Evolutionary conservation across 2,329 filamentous ascomycete genomes (phyloP).

Genomic region (Fusarium torreyae): DNA sequence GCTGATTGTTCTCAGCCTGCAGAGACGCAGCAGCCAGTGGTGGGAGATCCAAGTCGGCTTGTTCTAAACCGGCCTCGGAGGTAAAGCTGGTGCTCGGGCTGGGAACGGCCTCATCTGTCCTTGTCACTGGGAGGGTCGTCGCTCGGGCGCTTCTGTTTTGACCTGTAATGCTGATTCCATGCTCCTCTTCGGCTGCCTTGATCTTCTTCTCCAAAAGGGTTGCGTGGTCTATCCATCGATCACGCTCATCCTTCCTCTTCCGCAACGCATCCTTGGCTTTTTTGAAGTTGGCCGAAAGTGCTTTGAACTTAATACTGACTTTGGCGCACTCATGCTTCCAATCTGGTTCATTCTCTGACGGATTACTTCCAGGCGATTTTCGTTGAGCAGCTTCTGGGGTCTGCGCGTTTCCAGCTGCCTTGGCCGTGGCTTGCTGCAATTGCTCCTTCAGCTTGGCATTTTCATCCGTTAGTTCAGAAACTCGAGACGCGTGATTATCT

Average conservation of each 20-base stretch:
- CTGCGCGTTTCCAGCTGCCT: constrained; percentile 1
- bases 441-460: constrained; percentile 41
- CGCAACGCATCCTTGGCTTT: constrained; percentile 57
- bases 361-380: constrained; percentile 5
- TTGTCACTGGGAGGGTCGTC: constrained; percentile 18
- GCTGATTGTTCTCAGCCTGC: constrained; percentile 12
- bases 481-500: constrained; percentile 29
- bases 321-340: constrained; percentile 55
- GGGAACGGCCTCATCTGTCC: constrained; percentile 22
- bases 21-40: constrained; percentile 47
- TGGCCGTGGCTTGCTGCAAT: constrained; percentile 26
- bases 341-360: constrained; percentile 34
- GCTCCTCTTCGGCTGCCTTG: constrained; percentile 59
- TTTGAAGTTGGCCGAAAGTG: constrained; percentile 60
- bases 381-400: neutral
- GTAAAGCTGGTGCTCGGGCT: constrained; percentile 41
- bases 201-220: constrained; percentile 61
- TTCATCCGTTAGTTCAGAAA: constrained; percentile 32
- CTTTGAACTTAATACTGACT: constrained; percentile 59
- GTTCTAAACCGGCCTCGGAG: constrained; percentile 46
- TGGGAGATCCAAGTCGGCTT: constrained; percentile 49
- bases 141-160: constrained; percentile 28
- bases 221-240: constrained; percentile 64
- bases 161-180: constrained; percentile 52
- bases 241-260: constrained; percentile 60